Percentiles rank a stretch among this genome's conserved stretches.
These are phyloP conservation scores for Zygosaccharomyces pseudobailii DNA, from an alignment of 1,139 yeast species.

Conservation along the genomic window DNA sequence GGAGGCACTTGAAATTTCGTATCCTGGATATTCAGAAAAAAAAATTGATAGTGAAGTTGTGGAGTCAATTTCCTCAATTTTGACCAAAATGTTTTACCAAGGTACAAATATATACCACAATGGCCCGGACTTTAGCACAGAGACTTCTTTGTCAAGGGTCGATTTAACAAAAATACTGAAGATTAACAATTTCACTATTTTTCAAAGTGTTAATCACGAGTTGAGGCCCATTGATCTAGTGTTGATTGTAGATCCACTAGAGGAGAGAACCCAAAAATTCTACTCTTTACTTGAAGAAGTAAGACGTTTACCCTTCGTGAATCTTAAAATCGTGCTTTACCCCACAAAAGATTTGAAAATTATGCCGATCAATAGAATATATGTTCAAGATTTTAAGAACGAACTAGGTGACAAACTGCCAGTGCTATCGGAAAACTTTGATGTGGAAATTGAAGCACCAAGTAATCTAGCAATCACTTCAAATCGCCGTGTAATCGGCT, in stretches of 20 bases:
- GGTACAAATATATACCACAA: conserved; percentile 46
- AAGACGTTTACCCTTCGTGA: conserved; percentile 41
- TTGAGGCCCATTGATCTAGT: conserved; percentile 45
- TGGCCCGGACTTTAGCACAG: conserved; percentile 29
- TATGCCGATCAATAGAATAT: conserved; percentile 55
- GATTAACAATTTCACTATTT: conserved; percentile 33
- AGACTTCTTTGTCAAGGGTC: conserved; percentile 32
- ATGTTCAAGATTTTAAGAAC: conserved; percentile 24
- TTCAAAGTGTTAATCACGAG: conserved; percentile 21
- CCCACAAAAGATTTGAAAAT: conserved; percentile 46
- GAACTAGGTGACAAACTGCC: background rate
- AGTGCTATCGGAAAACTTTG: conserved; percentile 32
- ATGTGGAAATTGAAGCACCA: conserved; percentile 61
- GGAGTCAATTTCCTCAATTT: conserved; percentile 40
- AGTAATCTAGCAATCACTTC: conserved; percentile 24
- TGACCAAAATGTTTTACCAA: conserved; percentile 36
- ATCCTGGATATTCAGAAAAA: conserved; percentile 15
- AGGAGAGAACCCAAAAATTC: conserved; percentile 61
- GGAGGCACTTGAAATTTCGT: conserved; percentile 27
- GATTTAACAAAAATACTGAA: conserved; percentile 40
- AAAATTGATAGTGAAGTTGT: conserved; percentile 33
- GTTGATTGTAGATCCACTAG: conserved; percentile 66
- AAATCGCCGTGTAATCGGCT: conserved; percentile 37
- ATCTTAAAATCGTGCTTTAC: conserved; percentile 52
- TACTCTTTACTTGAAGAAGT: conserved; percentile 48